These are phyloP conservation scores for Pyrenula massariospora DNA, from an alignment of 495 filamentous ascomycete genomes.

Conservation along the genomic window DNA sequence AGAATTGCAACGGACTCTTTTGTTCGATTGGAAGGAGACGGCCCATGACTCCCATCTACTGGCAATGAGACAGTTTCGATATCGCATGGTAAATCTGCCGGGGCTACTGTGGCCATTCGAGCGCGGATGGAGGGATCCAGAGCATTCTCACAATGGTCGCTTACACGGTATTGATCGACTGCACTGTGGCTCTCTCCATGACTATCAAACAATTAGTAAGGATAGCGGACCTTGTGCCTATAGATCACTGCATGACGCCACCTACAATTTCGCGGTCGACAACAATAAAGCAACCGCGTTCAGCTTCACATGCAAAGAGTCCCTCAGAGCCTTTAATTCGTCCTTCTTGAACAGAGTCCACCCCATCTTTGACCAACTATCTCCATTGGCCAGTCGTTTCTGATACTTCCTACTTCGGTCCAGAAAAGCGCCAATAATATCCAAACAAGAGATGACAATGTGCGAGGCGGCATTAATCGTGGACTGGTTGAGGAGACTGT, in stretches of 20 bases:
- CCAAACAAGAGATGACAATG: slow-evolving; percentile 6
- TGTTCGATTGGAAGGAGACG: too few species aligned
- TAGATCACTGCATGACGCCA: background rate
- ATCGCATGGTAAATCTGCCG: too few species aligned
- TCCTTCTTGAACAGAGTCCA: slow-evolving; percentile 1
- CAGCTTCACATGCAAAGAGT: background rate
- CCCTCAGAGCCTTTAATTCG: background rate
- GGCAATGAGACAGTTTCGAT: too few species aligned
- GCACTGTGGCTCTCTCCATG: background rate
- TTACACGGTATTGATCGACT: background rate
- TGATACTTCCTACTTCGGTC: slow-evolving; percentile 5
- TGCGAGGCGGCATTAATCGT: slow-evolving; percentile 6
- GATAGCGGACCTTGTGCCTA: background rate
- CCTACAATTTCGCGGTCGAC: background rate
- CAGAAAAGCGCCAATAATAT: slow-evolving; percentile 5
- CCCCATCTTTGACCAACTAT: slow-evolving; percentile 1
- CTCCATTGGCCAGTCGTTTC: slow-evolving; percentile 3
- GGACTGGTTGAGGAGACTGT: slow-evolving; percentile 1
- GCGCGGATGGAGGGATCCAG: too few species aligned
- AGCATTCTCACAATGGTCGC: too few species aligned
- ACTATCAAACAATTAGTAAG: background rate
- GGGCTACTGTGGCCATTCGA: too few species aligned
- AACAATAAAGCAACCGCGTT: background rate
- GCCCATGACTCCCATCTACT: too few species aligned
- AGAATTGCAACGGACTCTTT: too few species aligned